Percentiles rank a stretch among this genome's conserved stretches.
Evolutionary conservation across 306 rosid genomes (phyloP).

Genomic region (Hippophae gyantsensis): DNA sequence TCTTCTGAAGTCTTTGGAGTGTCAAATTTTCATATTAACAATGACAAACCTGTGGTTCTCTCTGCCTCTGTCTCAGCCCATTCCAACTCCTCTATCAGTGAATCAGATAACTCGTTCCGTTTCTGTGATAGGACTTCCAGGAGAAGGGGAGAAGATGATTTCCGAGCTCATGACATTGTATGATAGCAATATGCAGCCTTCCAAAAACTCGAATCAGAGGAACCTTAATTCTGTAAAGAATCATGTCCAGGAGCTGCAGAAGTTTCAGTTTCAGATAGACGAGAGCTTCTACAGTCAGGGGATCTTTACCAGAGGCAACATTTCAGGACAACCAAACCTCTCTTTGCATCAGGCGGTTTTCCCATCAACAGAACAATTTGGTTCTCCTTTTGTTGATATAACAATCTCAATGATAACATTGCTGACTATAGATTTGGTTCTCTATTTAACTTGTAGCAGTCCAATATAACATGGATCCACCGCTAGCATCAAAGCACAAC

Average conservation of each 20-base stretch:
- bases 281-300: conserved; percentile 22
- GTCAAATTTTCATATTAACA: conserved; percentile 24
- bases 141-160: conserved; percentile 43
- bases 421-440: conserved; percentile 27
- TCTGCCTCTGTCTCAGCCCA: conserved; percentile 22
- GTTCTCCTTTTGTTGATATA: conserved; percentile 20
- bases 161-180: conserved; percentile 38
- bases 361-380: conserved; percentile 8
- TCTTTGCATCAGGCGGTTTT: conserved; percentile 17
- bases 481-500: conserved; percentile 27
- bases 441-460: conserved; percentile 24
- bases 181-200: conserved; percentile 25
- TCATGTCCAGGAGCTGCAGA: conserved; percentile 8
- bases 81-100: conserved; percentile 19
- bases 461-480: conserved; percentile 22
- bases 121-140: conserved; percentile 26
- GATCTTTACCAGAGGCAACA: conserved; percentile 15
- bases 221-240: neutral
- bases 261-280: conserved; percentile 21
- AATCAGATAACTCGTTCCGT: conserved; percentile 16
- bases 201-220: conserved; percentile 17
- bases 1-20: conserved; percentile 28
- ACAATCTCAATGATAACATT: conserved; percentile 12
- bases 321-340: conserved; percentile 10
- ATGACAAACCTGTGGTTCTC: conserved; percentile 17